Percentiles rank a stretch among this genome's conserved stretches.
phyloP scores from a whole-genome alignment of 208 protist genomes.

The Herpetomonas samuelpessoai region DNA sequence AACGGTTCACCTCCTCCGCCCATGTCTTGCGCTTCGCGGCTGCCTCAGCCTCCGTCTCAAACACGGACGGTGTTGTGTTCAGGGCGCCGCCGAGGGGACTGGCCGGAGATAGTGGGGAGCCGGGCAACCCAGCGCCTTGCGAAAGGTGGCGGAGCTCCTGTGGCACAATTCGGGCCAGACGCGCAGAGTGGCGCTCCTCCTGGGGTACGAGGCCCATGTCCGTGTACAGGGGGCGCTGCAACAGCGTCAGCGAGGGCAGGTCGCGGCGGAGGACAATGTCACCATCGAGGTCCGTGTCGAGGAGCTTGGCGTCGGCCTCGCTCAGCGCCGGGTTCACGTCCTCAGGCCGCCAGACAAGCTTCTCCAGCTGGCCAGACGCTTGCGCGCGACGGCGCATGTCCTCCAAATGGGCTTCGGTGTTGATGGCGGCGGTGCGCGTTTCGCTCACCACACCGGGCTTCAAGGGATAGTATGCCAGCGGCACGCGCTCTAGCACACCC shows the following conservation, averaged over 20 bases:
- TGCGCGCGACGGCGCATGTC: slow-evolving; percentile 24
- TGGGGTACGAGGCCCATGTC: slow-evolving; percentile 74
- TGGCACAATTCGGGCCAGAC: slow-evolving; percentile 59
- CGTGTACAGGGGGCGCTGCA: slow-evolving; percentile 82
- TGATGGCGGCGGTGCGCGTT: slow-evolving; percentile 17
- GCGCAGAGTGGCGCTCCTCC: slow-evolving; percentile 74
- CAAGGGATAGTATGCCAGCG: slow-evolving; percentile 63
- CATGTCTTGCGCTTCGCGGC: slow-evolving; percentile 26
- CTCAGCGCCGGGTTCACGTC: slow-evolving; percentile 35
- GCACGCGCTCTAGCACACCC: slow-evolving; percentile 67
- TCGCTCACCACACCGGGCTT: slow-evolving; percentile 35
- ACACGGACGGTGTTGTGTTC: neutral
- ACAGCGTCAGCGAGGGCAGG: slow-evolving; percentile 62
- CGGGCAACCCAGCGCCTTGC: slow-evolving; percentile 1
- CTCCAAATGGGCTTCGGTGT: slow-evolving; percentile 22
- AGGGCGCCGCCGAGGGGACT: slow-evolving; percentile 2
- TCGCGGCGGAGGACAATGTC: slow-evolving; percentile 53
- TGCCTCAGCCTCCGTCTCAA: slow-evolving; percentile 8
- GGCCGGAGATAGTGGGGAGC: slow-evolving; percentile 9
- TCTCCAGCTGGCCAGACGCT: slow-evolving; percentile 24
- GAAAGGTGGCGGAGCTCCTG: slow-evolving; percentile 16
- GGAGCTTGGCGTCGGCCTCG: slow-evolving; percentile 53
- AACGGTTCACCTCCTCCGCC: slow-evolving; percentile 43
- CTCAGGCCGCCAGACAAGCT: slow-evolving; percentile 24
- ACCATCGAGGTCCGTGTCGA: slow-evolving; percentile 67